Base-by-base conservation (phyloP, 1,284 basidiomycete genomes). In the Puccinia horiana region DNA sequence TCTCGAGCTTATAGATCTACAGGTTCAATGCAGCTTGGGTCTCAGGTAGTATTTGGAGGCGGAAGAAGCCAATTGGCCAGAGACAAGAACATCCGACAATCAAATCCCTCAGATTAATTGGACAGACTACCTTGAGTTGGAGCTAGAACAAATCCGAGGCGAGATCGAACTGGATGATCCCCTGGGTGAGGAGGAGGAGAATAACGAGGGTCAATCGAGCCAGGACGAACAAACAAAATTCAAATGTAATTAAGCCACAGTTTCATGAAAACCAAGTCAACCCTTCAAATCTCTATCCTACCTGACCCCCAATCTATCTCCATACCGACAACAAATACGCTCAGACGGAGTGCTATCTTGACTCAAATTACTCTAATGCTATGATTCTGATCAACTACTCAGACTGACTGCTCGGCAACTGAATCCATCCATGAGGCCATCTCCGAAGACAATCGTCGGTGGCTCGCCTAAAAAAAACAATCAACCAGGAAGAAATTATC, bases 381-480 rank as follows among this genome's bases (percentile, higher is more conserved):
- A 54, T 20, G 94, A 96, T 89, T 92, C 93, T 20, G 91, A 94
- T 85, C 90, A 95, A 11, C 91, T 93, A 47, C 89, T 97, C 78
- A 91, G 94, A 79, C 95, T 94, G 0, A 93, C 94, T 29, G 92
- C 84, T 96, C 95, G 0, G 94, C 95, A 1, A 92, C 93, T 18
- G 94, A 92, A 26, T 94, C 93, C 42, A 92, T 96, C 84, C 93
- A 93, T 84, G 94, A 95, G 88, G 93, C 92, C 12, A 91, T 93
- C 76, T 90, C 91, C 75, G 90, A 92, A 69, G 94, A 96, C 86
- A 90, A 91, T 83, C 90, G 92, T 76, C 88, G 90, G 76, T 88
- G 92, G 84, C 86, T 86, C 61, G 84, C 85, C 83, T 78, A 85
- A 83, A 90, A 91, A 88, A 83, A 84, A 58, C 83, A 85, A 73